Evolutionary conservation across 1,284 basidiomycete species (phyloP).

Genomic region (Stereum hirsutum): DNA sequence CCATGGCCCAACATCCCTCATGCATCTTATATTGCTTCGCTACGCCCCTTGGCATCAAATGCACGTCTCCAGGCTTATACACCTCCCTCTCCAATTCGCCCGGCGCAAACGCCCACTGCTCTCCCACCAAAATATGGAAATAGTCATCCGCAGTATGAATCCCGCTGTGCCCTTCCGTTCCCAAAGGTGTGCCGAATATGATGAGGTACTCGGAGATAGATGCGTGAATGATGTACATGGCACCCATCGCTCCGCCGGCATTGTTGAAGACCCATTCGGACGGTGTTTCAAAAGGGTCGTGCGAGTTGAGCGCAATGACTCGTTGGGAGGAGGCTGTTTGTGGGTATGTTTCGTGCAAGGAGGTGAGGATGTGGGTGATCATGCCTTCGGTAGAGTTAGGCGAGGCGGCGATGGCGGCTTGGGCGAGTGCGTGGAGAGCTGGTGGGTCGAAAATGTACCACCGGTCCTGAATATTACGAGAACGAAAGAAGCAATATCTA

Average conservation of each 20-base stretch:
- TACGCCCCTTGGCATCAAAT: constrained; percentile 74
- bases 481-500: no score
- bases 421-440: constrained; percentile 56
- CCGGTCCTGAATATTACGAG: no score
- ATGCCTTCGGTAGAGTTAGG: constrained; percentile 59
- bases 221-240: constrained; percentile 96
- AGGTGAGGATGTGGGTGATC: constrained; percentile 68
- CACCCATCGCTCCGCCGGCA: constrained; percentile 97
- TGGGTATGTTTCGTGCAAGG: constrained; percentile 65
- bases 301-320: constrained; percentile 55
- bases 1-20: constrained; percentile 89
- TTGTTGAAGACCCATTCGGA: constrained; percentile 97
- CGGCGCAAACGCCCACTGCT: constrained; percentile 86
- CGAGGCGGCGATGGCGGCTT: constrained; percentile 58
- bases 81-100: constrained; percentile 78
- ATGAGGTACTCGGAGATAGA: constrained; percentile 91
- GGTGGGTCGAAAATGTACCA: constrained; percentile 70
- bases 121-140: constrained; percentile 91
- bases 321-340: no score
- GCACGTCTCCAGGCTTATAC: constrained; percentile 79
- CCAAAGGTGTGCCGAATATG: constrained; percentile 93
- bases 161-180: constrained; percentile 94
- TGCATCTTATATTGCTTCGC: constrained; percentile 99
- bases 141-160: constrained; percentile 96
- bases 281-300: no score